Conservation (phyloP, 1,284 basidiomycete species). For the Ceraceosorus bombacis region DNA sequence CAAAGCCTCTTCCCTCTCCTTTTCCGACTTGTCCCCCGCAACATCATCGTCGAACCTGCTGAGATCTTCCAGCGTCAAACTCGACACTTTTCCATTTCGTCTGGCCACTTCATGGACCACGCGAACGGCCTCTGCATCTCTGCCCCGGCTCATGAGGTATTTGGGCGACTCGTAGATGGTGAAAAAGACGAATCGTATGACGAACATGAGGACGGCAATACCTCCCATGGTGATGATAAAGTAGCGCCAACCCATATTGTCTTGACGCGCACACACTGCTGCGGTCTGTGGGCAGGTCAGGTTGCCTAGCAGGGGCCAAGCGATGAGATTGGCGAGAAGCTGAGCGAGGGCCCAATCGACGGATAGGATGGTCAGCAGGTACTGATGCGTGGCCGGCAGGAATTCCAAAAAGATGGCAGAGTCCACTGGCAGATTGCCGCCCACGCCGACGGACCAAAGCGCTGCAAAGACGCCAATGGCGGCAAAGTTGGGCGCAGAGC, state of each 20-base stretch:
- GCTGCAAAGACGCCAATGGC: constrained; percentile 25
- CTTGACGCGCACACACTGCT: constrained; percentile 20
- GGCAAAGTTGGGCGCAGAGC: constrained; percentile 26
- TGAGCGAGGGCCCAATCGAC: constrained; percentile 36
- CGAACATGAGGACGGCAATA: constrained; percentile 38
- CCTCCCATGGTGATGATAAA: constrained; percentile 34
- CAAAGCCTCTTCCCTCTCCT: not conserved
- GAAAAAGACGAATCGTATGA: constrained; percentile 38
- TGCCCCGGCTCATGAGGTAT: constrained; percentile 29
- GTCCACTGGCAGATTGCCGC: constrained; percentile 35
- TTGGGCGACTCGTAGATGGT: constrained; percentile 35
- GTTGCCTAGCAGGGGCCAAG: constrained; percentile 30
- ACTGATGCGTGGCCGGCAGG: constrained; percentile 26
- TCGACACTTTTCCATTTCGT: constrained; percentile 47
- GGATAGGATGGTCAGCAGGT: constrained; percentile 30
- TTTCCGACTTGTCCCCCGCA: not conserved
- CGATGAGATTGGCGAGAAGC: constrained; percentile 28
- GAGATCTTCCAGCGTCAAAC: constrained; percentile 49
- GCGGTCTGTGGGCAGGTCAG: constrained; percentile 22
- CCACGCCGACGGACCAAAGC: constrained; percentile 30
- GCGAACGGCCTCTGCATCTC: constrained; percentile 31
- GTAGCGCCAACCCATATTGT: constrained; percentile 45
- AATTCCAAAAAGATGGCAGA: constrained; percentile 33
- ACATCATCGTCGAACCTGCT: constrained; percentile 31
- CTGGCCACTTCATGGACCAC: constrained; percentile 27